Percentiles rank a stretch among this genome's conserved stretches.
phyloP scores from a whole-genome alignment of 2,329 filamentous ascomycete species.

The Aspergillus japonicus region DNA sequence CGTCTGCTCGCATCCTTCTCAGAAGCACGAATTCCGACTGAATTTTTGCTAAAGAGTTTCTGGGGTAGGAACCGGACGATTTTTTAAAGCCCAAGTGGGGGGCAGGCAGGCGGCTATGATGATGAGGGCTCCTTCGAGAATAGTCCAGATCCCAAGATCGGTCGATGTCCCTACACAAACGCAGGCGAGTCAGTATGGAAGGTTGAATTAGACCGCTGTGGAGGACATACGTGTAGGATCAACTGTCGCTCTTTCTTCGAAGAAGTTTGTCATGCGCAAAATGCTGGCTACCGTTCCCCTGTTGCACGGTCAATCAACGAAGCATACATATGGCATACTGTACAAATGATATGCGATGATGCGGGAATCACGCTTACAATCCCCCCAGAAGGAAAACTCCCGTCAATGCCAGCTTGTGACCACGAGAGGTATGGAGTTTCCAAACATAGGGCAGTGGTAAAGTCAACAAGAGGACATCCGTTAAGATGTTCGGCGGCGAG shows the following conservation, averaged over 20 bases:
- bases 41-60: conserved; percentile 6
- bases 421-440: conserved; percentile 13
- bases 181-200: neutral
- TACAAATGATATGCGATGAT: neutral
- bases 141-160: conserved; percentile 20
- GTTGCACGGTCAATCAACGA: neutral
- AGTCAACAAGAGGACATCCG: conserved; percentile 14
- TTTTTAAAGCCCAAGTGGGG: conserved; percentile 23
- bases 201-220: neutral
- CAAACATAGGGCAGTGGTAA: conserved; percentile 18
- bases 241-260: conserved; percentile 4
- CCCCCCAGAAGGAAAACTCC: conserved; percentile 24
- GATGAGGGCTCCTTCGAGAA: conserved; percentile 22
- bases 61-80: conserved; percentile 8
- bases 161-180: conserved; percentile 17
- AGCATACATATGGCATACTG: neutral
- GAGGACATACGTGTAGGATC: conserved; percentile 19
- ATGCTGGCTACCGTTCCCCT: conserved; percentile 23
- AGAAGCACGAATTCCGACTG: neutral
- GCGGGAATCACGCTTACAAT: conserved; percentile 14
- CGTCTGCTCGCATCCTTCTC: conserved; percentile 2
- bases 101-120: conserved; percentile 24
- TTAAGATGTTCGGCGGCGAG: conserved; percentile 17
- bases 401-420: conserved; percentile 21
- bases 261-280: conserved; percentile 18